These are phyloP conservation scores for Gossypium trilobum DNA, from an alignment of 441 rosid species.

Conservation along the genomic window DNA sequence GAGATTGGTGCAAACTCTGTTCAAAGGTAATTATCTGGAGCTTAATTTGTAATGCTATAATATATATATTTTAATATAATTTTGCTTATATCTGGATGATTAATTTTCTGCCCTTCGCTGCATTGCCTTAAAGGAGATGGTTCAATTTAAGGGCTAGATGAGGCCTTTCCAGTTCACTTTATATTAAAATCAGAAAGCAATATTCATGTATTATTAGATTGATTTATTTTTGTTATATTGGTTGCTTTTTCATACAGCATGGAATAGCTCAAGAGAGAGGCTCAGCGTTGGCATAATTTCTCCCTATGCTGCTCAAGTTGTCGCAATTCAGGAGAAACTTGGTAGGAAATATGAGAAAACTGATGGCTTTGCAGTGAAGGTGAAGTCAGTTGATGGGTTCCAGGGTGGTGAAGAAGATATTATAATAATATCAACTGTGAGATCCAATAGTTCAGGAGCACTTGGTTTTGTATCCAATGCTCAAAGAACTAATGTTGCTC, in stretches of 20 bases:
- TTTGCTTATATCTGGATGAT: not conserved
- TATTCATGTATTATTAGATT: not conserved
- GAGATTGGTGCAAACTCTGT: conserved; percentile 22
- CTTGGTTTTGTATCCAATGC: conserved; percentile 29
- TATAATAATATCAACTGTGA: conserved; percentile 38
- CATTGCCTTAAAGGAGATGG: not conserved
- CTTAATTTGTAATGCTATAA: not conserved
- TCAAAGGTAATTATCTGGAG: conserved; percentile 22
- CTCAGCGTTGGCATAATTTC: conserved; percentile 36
- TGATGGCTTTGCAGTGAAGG: conserved; percentile 28
- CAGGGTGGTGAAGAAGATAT: conserved; percentile 53
- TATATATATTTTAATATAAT: not conserved
- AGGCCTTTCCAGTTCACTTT: not conserved
- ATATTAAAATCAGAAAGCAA: not conserved
- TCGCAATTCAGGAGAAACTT: conserved; percentile 30
- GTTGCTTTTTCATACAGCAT: conserved; percentile 20
- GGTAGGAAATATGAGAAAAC: conserved; percentile 11
- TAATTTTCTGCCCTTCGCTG: not conserved
- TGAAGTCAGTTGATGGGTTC: conserved; percentile 39
- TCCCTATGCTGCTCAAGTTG: conserved; percentile 38
- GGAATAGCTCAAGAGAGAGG: conserved; percentile 13
- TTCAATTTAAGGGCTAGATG: no score
- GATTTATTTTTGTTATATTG: not conserved
- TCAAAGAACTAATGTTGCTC: conserved; percentile 39
- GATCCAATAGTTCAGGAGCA: conserved; percentile 24